Conservation (phyloP, 257 asterid species). For the Solanum chiquidenum region DNA sequence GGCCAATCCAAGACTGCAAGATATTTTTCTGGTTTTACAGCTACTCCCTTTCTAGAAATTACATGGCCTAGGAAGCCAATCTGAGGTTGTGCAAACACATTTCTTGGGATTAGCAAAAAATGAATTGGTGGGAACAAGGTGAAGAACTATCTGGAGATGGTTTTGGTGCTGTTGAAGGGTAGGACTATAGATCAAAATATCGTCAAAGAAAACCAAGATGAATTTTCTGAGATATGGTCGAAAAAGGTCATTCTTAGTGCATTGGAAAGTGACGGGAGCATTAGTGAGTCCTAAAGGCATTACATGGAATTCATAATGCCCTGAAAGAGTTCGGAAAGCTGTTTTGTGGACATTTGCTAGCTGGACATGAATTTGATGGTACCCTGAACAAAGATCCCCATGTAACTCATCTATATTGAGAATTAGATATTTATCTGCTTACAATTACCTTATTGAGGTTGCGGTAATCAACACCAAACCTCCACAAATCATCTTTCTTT, state of each 20-base stretch:
- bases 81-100: background rate
- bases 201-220: background rate
- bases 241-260: background rate
- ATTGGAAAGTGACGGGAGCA: background rate
- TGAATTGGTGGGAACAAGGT: background rate
- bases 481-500: background rate
- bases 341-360: background rate
- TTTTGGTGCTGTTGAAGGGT: background rate
- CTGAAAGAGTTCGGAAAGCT: background rate
- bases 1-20: background rate
- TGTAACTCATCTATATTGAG: background rate
- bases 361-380: background rate
- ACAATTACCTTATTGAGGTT: background rate
- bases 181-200: background rate
- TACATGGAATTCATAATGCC: background rate
- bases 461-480: background rate
- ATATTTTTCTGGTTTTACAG: background rate
- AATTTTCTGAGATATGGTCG: background rate
- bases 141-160: background rate
- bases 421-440: no score
- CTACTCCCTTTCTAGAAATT: background rate
- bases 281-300: no score
- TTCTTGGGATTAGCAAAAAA: background rate
- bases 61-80: background rate
- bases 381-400: background rate